phyloP scores from a whole-genome alignment of 345 rosid species.

The Mallotus nudiflorus region DNA sequence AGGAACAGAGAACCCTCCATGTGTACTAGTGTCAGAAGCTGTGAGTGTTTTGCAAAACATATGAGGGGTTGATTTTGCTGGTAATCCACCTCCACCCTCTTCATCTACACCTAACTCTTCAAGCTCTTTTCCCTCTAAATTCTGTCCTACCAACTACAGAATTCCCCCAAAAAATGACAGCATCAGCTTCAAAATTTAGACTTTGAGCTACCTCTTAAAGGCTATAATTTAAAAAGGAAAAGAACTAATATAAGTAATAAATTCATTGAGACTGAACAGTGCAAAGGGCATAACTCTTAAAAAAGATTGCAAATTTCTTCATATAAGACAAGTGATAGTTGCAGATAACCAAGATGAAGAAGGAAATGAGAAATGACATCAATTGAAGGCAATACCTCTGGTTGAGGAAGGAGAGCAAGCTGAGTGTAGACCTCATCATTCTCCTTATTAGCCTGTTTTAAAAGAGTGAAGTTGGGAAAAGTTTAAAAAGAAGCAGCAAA shows the following conservation, averaged over 20 bases:
- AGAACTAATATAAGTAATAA: neutral
- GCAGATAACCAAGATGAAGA: neutral
- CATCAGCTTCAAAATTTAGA: constrained; percentile 11
- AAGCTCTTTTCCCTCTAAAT: constrained; percentile 52
- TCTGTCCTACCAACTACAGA: constrained; percentile 50
- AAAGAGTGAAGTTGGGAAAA: constrained; percentile 5
- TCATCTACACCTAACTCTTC: constrained; percentile 51
- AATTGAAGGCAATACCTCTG: constrained; percentile 48
- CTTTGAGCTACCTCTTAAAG: constrained; percentile 2
- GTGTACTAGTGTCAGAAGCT: constrained; percentile 93
- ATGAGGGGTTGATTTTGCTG: constrained; percentile 64
- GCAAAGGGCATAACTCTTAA: neutral
- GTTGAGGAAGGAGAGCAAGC: constrained; percentile 68
- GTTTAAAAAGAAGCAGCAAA: constrained; percentile 10
- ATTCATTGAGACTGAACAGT: neutral
- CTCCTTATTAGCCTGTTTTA: constrained; percentile 76
- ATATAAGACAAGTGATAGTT: neutral
- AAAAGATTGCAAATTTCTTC: constrained; percentile 1
- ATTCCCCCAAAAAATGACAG: constrained; percentile 18
- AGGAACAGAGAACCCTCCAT: constrained; percentile 93
- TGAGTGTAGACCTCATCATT: constrained; percentile 87
- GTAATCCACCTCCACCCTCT: constrained; percentile 52
- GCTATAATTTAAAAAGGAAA: constrained; percentile 4
- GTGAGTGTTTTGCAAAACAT: constrained; percentile 91
- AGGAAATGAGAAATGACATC: constrained; percentile 4